Evolutionary conservation across 2,329 filamentous ascomycete genomes (phyloP).

Genomic region (Fusarium sp.): DNA sequence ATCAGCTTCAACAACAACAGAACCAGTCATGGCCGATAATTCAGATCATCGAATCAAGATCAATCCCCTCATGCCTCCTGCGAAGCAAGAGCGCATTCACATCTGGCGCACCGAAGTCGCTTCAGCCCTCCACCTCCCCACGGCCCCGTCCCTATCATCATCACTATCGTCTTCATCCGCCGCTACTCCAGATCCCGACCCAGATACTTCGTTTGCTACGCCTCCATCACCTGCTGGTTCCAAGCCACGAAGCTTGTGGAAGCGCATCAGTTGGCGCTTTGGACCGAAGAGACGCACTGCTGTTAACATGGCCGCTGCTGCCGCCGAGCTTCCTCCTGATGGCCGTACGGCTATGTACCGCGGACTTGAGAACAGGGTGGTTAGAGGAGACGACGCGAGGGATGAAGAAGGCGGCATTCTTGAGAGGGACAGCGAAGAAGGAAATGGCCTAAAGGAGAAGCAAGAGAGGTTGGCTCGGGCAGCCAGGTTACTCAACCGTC

Average conservation of each 20-base stretch:
- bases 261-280: conserved; percentile 46
- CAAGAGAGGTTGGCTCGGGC: conserved; percentile 57
- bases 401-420: conserved; percentile 40
- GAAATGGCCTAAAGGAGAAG: conserved; percentile 50
- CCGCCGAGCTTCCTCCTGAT: conserved; percentile 36
- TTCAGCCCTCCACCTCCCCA: conserved; percentile 47
- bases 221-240: conserved; percentile 31
- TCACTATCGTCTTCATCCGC: conserved; percentile 51
- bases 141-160: conserved; percentile 48
- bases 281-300: conserved; percentile 35
- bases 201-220: conserved; percentile 25
- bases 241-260: conserved; percentile 42
- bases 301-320: conserved; percentile 38
- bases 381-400: conserved; percentile 34
- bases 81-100: conserved; percentile 58
- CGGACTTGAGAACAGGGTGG: conserved; percentile 33
- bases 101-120: conserved; percentile 64
- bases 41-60: conserved; percentile 15
- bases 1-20: neutral
- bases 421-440: conserved; percentile 43
- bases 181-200: conserved; percentile 30
- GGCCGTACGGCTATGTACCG: conserved; percentile 54
- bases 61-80: conserved; percentile 47
- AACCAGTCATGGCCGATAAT: conserved; percentile 21
- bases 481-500: conserved; percentile 51